Conservation (phyloP, 2,329 filamentous ascomycete genomes). For the Colletotrichum endophyticum region DNA sequence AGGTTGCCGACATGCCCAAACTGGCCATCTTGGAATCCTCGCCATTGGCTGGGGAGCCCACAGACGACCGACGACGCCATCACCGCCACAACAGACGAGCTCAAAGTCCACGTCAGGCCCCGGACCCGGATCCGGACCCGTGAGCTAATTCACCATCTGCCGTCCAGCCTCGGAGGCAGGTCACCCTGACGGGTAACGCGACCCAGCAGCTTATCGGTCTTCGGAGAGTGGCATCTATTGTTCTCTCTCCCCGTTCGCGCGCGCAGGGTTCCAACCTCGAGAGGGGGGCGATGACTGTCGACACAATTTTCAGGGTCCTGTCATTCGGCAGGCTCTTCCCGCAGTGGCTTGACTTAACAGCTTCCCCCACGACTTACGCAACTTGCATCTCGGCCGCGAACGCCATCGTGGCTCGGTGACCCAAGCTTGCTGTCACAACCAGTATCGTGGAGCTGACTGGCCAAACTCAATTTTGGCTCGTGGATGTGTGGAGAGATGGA, state of each 20-base stretch:
- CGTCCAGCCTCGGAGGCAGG: neutral
- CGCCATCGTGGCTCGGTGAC: neutral
- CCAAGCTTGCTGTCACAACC: neutral
- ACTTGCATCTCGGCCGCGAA: neutral
- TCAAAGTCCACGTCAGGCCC: neutral
- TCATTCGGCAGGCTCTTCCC: neutral
- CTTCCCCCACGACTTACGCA: neutral
- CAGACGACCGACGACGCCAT: neutral
- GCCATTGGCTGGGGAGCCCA: neutral
- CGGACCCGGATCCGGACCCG: neutral
- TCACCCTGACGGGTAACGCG: neutral
- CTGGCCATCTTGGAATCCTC: neutral
- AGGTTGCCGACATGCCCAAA: neutral
- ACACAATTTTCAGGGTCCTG: neutral
- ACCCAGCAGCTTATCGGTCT: conserved; percentile 1
- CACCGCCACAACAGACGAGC: conserved; percentile 11
- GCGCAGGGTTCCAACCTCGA: neutral
- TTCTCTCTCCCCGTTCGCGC: neutral
- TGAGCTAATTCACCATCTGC: neutral
- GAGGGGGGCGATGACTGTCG: neutral
- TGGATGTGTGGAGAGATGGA: conserved; percentile 1
- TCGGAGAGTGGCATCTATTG: neutral
- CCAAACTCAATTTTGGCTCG: neutral
- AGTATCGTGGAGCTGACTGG: neutral
- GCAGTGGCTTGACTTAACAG: neutral